Evolutionary conservation across 2,329 filamentous ascomycete species (phyloP).

Genomic region (Hortaea werneckii): DNA sequence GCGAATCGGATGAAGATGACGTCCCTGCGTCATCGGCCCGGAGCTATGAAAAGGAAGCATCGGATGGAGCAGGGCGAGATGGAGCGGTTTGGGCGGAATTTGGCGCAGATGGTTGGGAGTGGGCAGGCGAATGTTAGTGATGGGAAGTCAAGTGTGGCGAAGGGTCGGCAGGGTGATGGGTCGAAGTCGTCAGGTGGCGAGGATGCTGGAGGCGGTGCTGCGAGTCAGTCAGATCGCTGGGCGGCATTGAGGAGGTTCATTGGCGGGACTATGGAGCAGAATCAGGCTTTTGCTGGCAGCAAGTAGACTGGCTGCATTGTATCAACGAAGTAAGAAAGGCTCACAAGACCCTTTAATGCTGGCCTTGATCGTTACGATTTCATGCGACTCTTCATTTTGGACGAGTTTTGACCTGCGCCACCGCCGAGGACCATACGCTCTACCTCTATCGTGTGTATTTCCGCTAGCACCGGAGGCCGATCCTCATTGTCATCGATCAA

Average conservation of each 20-base stretch:
- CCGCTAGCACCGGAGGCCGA: no score
- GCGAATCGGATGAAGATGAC: conserved; percentile 61
- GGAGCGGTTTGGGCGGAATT: conserved; percentile 70
- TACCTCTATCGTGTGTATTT: no score
- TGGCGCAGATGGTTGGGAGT: conserved; percentile 55
- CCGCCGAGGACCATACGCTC: no score
- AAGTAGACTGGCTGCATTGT: no score
- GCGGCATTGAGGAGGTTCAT: conserved; percentile 76
- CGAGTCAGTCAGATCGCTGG: conserved; percentile 54
- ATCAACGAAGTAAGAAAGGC: no score
- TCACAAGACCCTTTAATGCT: no score
- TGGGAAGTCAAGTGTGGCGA: background rate
- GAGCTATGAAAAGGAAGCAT: conserved; percentile 75
- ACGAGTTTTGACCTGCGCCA: no score
- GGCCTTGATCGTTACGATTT: no score
- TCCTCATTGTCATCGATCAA: no score
- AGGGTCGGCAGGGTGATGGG: background rate
- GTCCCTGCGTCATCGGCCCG: conserved; percentile 64
- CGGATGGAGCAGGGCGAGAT: conserved; percentile 70
- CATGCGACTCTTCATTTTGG: no score
- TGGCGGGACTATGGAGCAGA: conserved; percentile 78
- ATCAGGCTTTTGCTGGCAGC: conserved; percentile 54
- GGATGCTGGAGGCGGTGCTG: no score
- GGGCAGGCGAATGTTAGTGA: conserved; percentile 7
- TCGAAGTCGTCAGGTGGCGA: conserved; percentile 15